Evolutionary conservation across 1,284 basidiomycete species (phyloP), one percentile per base, ranked within the genome.

Genomic region (Cryptococcus maquisensis): DNA sequence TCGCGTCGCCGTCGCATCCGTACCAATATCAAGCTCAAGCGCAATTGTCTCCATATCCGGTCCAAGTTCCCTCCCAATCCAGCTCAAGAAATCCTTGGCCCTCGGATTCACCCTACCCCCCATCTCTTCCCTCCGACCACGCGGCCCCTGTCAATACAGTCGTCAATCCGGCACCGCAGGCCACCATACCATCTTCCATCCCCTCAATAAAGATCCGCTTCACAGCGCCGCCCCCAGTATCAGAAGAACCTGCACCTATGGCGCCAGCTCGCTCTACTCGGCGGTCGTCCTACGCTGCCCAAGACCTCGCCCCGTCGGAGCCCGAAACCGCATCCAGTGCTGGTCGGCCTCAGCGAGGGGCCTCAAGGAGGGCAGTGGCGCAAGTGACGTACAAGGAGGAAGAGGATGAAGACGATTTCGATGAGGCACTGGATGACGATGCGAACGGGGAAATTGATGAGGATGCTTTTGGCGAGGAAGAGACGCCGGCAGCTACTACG

Each of bases 391-490:
- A 53, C 41, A 62, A 64, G 41, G 47, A 47, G 7, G 60, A 63
- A n/a, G 60, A 64, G 7, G 61, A 64, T 26, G 61, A 63, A 1
- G 60, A 63, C 26, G 63, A 60, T 5, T 51, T 51, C 28, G 56
- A 59, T 23, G 56, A 47, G 4, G 48, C 49, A 18, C 32, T 26
- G 18, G 43, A 44, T 10, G 49, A 53, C 26, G 57, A 56, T 81
- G 83, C 56, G 13, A 51, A 56, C 20, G 61, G 52, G 8, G 55
- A 55, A 28, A 56, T 39, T 18, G 52, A 51, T 37, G 55, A 48
- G n/a, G 60, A 47, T 37, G 51, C 48, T 10, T 54, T 52, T 10
- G 55, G 44, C 1, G 59, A 55, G 23, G 59, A 55, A 18, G 52
- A 39, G 20, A 23, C 12, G 47, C 23, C n/a, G 47, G 35, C 4